These are phyloP conservation scores for Omphalotus olearius DNA, from an alignment of 1,284 basidiomycete genomes.

Conservation along the genomic window DNA sequence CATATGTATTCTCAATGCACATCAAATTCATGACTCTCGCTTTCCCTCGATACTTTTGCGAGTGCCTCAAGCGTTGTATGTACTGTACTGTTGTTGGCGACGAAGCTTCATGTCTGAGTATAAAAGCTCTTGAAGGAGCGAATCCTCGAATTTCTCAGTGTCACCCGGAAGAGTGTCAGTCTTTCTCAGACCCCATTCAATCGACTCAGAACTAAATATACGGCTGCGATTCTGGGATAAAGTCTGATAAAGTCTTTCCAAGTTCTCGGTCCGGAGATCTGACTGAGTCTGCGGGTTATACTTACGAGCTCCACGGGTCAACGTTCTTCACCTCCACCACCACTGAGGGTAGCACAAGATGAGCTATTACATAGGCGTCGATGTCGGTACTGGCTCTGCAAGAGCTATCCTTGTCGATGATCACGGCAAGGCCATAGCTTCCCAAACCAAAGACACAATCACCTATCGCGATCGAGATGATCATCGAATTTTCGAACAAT, in stretches of 20 bases:
- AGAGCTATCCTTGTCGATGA: slow-evolving; percentile 80
- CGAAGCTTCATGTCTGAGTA: too few relatives aligned
- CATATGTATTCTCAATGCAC: slow-evolving; percentile 44
- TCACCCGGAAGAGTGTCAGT: too few relatives aligned
- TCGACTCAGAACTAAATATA: too few relatives aligned
- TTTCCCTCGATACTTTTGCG: too few relatives aligned
- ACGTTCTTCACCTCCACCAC: background rate
- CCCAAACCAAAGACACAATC: slow-evolving; percentile 72
- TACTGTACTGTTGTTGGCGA: too few relatives aligned
- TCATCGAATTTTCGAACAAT: slow-evolving; percentile 94
- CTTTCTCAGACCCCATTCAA: too few relatives aligned
- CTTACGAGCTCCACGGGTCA: background rate
- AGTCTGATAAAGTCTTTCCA: too few relatives aligned
- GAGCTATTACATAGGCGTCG: slow-evolving; percentile 64
- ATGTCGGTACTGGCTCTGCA: slow-evolving; percentile 91
- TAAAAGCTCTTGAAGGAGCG: too few relatives aligned
- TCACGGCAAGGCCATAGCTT: slow-evolving; percentile 77
- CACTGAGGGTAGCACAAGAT: background rate
- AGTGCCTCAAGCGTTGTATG: too few relatives aligned
- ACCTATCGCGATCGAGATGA: slow-evolving; percentile 86
- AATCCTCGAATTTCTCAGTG: too few relatives aligned
- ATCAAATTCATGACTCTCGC: slow-evolving; percentile 16
- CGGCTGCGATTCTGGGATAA: too few relatives aligned
- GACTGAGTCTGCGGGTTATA: background rate
- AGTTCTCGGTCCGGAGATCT: background rate